A percentile compares a stretch with the other conserved stretches of the same genome.
These are phyloP conservation scores for Leonotis leonurus DNA, from an alignment of 257 asterid species.

Conservation along the genomic window DNA sequence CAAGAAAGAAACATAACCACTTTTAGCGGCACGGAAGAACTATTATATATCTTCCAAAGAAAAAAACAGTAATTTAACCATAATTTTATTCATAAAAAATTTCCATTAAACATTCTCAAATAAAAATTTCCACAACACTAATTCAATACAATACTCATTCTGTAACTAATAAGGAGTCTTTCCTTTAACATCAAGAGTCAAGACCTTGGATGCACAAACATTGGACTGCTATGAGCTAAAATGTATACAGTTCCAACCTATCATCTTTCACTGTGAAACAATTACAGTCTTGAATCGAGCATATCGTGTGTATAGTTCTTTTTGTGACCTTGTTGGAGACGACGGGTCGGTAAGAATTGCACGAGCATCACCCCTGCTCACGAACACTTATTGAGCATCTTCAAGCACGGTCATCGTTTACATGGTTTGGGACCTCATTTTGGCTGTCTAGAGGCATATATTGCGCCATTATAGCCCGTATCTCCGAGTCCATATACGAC, in stretches of 20 bases:
- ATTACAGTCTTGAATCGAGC: neutral
- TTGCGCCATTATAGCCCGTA: constrained; percentile 87
- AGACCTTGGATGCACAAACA: neutral
- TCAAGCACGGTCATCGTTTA: constrained; percentile 46
- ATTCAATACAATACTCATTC: neutral
- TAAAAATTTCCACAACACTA: neutral
- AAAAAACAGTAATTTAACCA: too few species aligned
- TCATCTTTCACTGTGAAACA: constrained; percentile 3
- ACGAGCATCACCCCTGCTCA: neutral
- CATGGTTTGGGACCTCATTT: constrained; percentile 52
- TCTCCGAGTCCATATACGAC: constrained; percentile 85
- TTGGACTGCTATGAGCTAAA: constrained; percentile 8
- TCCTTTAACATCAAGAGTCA: constrained; percentile 2
- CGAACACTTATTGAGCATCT: neutral
- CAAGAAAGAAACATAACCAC: too few species aligned
- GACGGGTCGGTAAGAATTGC: neutral
- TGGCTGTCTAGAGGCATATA: constrained; percentile 89
- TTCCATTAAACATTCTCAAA: too few species aligned
- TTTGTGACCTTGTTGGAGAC: constrained; percentile 23
- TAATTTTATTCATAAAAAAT: too few species aligned
- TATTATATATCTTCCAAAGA: too few species aligned
- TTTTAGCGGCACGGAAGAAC: too few species aligned
- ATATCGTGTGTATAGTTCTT: constrained; percentile 12
- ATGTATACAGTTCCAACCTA: constrained; percentile 21
- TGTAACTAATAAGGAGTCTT: neutral